Percentiles rank a stretch among this genome's conserved stretches.
Evolutionary conservation across 495 filamentous ascomycete species (phyloP).

Genomic region (Aspergillus sparsus): DNA sequence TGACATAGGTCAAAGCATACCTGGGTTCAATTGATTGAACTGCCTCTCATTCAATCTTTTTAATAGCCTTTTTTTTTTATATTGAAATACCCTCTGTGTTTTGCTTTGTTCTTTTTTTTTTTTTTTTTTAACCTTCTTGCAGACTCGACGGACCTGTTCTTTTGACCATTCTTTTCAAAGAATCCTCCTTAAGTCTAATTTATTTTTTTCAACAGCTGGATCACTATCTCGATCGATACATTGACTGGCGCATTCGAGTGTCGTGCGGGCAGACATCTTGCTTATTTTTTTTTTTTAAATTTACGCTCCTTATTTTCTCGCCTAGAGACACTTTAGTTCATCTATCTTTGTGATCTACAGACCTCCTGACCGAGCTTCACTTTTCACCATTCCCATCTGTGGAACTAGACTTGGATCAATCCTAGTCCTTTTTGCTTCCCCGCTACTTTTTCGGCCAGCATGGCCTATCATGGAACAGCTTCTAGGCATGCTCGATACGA

Average conservation of each 20-base stretch:
- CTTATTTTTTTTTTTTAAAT: constrained; percentile 11
- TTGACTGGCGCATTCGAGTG: constrained; percentile 17
- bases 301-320: background rate
- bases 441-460: constrained; percentile 13
- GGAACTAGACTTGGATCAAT: background rate
- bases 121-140: background rate
- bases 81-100: constrained; percentile 10
- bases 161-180: background rate
- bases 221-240: background rate
- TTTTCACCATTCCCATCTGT: background rate
- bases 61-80: constrained; percentile 1
- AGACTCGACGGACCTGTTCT: background rate
- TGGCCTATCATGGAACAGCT: constrained; percentile 27
- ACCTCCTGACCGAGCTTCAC: background rate
- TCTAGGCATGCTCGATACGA: constrained; percentile 25
- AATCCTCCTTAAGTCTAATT: background rate
- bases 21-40: constrained; percentile 1
- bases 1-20: constrained; percentile 5
- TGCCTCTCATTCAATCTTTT: constrained; percentile 7
- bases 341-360: background rate
- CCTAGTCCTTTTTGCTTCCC: no score
- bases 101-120: constrained; percentile 4
- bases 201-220: background rate
- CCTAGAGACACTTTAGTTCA: background rate
- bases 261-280: constrained; percentile 29